These are phyloP conservation scores for Ploettnerulaceae sp. DNA, from an alignment of 2,329 filamentous ascomycete species.

Conservation along the genomic window DNA sequence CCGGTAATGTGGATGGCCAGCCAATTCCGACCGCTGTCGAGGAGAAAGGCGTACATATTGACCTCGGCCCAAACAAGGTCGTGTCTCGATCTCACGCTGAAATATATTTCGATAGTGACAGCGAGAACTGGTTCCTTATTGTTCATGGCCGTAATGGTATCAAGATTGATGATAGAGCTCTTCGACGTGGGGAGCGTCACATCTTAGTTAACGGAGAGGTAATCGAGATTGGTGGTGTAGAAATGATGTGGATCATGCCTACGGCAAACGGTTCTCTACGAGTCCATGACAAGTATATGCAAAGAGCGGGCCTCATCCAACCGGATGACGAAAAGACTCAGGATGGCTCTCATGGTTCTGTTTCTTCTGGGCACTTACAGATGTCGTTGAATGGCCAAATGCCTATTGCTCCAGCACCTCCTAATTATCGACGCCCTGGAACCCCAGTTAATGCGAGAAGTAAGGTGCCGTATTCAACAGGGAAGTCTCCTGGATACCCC, in stretches of 20 bases:
- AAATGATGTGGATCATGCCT: constrained; percentile 99
- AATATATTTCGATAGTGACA: constrained; percentile 65
- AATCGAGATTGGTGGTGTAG: constrained; percentile 83
- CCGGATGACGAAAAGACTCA: constrained; percentile 17
- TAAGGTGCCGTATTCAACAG: constrained; percentile 23
- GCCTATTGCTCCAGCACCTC: constrained; percentile 54
- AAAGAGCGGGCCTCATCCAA: constrained; percentile 55
- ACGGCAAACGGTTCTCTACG: constrained; percentile 60
- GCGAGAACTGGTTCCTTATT: constrained; percentile 73
- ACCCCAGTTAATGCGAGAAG: constrained; percentile 42
- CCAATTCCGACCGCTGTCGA: constrained; percentile 26
- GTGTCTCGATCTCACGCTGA: constrained; percentile 73
- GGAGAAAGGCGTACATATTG: constrained; percentile 65
- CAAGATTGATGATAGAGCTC: constrained; percentile 68
- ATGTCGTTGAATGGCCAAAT: constrained; percentile 31
- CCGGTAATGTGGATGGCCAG: neutral
- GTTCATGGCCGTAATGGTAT: constrained; percentile 92
- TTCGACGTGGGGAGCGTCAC: constrained; percentile 61
- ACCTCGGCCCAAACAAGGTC: constrained; percentile 79
- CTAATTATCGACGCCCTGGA: constrained; percentile 54
- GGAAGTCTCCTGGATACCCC: constrained; percentile 30
- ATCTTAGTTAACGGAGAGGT: constrained; percentile 80
- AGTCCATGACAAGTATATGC: constrained; percentile 64
- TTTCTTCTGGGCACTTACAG: constrained; percentile 5
- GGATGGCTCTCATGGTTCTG: constrained; percentile 13